A percentile compares a stretch with the other conserved stretches of the same genome.
Evolutionary conservation across 208 protist genomes (phyloP).

Genomic region (Acanthamoeba royreba): DNA sequence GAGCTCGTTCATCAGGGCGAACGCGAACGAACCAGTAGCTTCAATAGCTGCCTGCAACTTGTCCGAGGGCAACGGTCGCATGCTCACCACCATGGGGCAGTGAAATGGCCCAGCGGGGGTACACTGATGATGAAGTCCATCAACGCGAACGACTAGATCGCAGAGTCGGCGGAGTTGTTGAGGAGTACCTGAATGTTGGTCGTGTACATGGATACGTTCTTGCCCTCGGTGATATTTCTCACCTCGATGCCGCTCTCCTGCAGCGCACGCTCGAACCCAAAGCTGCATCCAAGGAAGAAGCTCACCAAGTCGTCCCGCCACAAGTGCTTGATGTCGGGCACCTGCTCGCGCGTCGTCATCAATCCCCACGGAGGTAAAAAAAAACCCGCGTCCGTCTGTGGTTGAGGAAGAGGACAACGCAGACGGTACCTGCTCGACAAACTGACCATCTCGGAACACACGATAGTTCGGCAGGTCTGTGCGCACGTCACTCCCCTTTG

Average conservation of each 20-base stretch:
- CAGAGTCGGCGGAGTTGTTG: neutral
- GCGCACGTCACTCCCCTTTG: conserved; percentile 17
- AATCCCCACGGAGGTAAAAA: neutral
- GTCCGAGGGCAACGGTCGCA: neutral
- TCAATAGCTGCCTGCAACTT: neutral
- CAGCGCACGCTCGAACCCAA: conserved; percentile 49
- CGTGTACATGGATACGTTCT: conserved; percentile 61
- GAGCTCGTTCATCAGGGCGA: neutral
- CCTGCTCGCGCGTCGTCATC: neutral
- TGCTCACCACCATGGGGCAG: conserved; percentile 36
- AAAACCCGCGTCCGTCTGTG: neutral
- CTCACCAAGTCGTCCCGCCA: conserved; percentile 48
- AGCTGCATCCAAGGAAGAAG: conserved; percentile 56
- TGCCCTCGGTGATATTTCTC: conserved; percentile 52
- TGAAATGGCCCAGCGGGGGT: neutral
- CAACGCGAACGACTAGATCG: neutral
- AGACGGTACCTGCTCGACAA: neutral
- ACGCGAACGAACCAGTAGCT: neutral
- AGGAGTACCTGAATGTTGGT: conserved; percentile 43
- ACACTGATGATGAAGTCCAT: neutral
- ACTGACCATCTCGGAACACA: conserved; percentile 30
- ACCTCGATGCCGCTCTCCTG: conserved; percentile 38
- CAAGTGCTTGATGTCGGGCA: conserved; percentile 32
- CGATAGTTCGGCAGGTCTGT: conserved; percentile 50
- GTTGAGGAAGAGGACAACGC: neutral